Evolutionary conservation across 2,329 filamentous ascomycete species (phyloP).

Genomic region (Phialophora tarda): DNA sequence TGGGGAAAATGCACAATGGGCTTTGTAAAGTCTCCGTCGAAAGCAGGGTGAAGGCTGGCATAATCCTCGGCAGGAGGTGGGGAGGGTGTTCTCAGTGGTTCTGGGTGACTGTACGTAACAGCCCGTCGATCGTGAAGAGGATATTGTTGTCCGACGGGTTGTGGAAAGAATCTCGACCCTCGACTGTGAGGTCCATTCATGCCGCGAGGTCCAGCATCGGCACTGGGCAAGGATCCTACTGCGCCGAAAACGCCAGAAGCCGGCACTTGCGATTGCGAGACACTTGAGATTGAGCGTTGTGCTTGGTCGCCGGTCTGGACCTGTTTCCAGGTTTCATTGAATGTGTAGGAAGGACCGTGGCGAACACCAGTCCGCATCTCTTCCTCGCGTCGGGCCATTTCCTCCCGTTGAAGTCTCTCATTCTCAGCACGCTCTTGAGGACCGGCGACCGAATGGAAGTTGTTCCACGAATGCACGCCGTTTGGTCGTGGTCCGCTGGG

Average conservation of each 20-base stretch:
- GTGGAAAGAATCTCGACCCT: conserved; percentile 57
- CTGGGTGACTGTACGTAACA: conserved; percentile 43
- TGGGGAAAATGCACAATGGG: conserved; percentile 65
- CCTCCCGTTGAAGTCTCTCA: conserved; percentile 49
- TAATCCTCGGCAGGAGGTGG: conserved; percentile 64
- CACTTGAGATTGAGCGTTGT: conserved; percentile 48
- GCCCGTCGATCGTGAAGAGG: conserved; percentile 44
- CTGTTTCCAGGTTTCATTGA: conserved; percentile 56
- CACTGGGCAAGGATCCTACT: conserved; percentile 46
- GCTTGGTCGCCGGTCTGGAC: conserved; percentile 51
- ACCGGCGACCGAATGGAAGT: conserved; percentile 49
- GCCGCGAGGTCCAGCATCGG: conserved; percentile 46
- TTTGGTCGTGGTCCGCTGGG: conserved; percentile 42
- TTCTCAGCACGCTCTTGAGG: conserved; percentile 51
- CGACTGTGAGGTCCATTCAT: conserved; percentile 47
- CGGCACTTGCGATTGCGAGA: conserved; percentile 46
- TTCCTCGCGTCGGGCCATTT: conserved; percentile 48
- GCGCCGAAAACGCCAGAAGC: conserved; percentile 48
- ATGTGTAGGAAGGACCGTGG: conserved; percentile 45
- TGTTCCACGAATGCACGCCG: conserved; percentile 50
- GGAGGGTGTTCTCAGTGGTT: conserved; percentile 50
- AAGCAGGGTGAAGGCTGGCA: conserved; percentile 62
- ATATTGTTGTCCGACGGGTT: conserved; percentile 26
- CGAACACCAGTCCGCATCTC: conserved; percentile 44
- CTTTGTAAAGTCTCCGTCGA: conserved; percentile 55